phyloP scores from a whole-genome alignment of 2,329 filamentous ascomycete species.

The Nothomitra cinnamomea region DNA sequence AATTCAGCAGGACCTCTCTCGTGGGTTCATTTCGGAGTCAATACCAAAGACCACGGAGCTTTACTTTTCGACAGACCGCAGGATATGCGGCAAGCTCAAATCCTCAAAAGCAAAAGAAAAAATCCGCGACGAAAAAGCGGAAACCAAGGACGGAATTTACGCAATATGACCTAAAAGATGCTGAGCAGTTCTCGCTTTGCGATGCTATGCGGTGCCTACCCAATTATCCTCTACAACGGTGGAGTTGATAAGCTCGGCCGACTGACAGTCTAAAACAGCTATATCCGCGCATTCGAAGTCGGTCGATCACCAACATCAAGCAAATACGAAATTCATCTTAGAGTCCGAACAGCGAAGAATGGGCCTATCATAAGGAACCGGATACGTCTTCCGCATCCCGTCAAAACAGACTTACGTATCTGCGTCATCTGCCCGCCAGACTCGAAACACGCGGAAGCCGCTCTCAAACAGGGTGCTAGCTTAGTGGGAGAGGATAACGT shows the following conservation, averaged over 20 bases:
- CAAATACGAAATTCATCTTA: conserved; percentile 84
- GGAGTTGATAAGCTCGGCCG: conserved; percentile 8
- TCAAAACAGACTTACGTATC: conserved; percentile 75
- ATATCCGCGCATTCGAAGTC: conserved; percentile 84
- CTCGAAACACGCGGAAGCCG: conserved; percentile 55
- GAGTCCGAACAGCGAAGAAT: conserved; percentile 67
- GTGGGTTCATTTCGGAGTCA: conserved; percentile 11
- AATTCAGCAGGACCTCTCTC: neutral
- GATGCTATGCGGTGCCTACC: conserved; percentile 72
- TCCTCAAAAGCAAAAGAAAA: conserved; percentile 33
- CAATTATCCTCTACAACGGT: neutral
- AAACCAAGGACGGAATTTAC: conserved; percentile 52
- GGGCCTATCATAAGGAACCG: conserved; percentile 77
- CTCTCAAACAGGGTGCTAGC: conserved; percentile 59
- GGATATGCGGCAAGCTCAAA: conserved; percentile 23
- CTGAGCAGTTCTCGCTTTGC: conserved; percentile 62
- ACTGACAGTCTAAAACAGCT: conserved; percentile 32
- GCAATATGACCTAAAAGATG: conserved; percentile 42
- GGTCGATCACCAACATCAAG: conserved; percentile 52
- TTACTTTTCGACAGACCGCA: conserved; percentile 23
- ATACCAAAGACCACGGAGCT: conserved; percentile 16
- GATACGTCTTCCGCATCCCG: conserved; percentile 72
- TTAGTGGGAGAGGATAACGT: conserved; percentile 74
- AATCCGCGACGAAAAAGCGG: conserved; percentile 41
- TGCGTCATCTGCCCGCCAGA: conserved; percentile 82